phyloP scores from a whole-genome alignment of 2,329 filamentous ascomycete genomes.

The Coniochaeta sp. region DNA sequence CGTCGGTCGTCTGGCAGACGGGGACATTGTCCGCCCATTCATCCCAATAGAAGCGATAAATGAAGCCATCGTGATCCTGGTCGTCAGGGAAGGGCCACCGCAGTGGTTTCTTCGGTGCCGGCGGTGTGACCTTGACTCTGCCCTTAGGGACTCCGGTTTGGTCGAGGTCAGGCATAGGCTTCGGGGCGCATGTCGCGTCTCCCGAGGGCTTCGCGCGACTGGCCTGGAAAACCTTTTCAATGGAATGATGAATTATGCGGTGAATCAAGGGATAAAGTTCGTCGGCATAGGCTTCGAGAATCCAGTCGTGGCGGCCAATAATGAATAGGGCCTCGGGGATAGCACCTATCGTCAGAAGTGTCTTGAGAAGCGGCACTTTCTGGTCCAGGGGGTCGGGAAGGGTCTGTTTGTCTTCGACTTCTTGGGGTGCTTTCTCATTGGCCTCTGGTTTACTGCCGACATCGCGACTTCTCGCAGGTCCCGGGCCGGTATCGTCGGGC shows the following conservation, averaged over 20 bases:
- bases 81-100: conserved; percentile 82
- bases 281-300: conserved; percentile 68
- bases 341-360: conserved; percentile 83
- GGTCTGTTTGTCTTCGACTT: conserved; percentile 38
- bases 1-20: conserved; percentile 81
- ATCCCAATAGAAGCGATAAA: conserved; percentile 94
- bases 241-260: conserved; percentile 74
- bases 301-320: conserved; percentile 80
- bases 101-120: conserved; percentile 58
- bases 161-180: conserved; percentile 45
- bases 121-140: conserved; percentile 52
- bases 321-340: conserved; percentile 91
- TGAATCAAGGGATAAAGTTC: conserved; percentile 76
- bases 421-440: conserved; percentile 42
- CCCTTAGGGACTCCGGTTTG: conserved; percentile 64
- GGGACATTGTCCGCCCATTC: conserved; percentile 95
- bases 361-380: conserved; percentile 77
- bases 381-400: conserved; percentile 74
- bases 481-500: conserved; percentile 57
- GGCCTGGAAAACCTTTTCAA: conserved; percentile 63
- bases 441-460: conserved; percentile 40
- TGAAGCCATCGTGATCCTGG: conserved; percentile 66
- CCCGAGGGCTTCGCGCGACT: conserved; percentile 25
- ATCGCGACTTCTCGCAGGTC: conserved; percentile 35
- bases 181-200: conserved; percentile 24